Evolutionary conservation across 75 land plant genomes (phyloP), one percentile per base, ranked within the genome.

Genomic region (Sequoia sempervirens): DNA sequence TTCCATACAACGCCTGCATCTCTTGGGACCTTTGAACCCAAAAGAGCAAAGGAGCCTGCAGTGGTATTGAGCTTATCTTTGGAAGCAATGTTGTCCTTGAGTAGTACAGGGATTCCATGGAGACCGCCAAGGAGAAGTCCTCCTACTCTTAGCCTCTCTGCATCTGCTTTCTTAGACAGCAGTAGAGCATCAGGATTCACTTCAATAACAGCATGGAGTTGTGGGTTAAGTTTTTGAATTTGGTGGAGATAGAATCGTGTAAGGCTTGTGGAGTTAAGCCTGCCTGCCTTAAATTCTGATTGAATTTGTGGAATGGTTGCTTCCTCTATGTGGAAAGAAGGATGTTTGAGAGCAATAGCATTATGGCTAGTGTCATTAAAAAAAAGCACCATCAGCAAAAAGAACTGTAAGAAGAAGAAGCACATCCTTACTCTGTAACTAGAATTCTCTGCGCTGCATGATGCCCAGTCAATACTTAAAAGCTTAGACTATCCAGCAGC

Each of bases 21-120:
- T 17, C 87, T 66, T 28, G 78, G 84, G 30, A 86, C 90, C 53
- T 46, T 80, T 4, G 93, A 85, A 18, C 90, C 92, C 80, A 91
- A 72, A 80, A 93, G 76, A n/a, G 95, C 92, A 80, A 81, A 83
- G 4, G 93, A 93, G 37, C 94, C 93, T 15, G 89, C 94, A 15
- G 93, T 93, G 38, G 93, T 91, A 56, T 90, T 87, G 76, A 90
- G 82, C 87, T 58, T 80, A 81, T 90, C 95, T 15, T 80, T 68
- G 23, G 91, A 90, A 28, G 88, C 93, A 38, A 93, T 88, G 52
- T 66, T 88, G 84, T 91, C 95, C 80, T 93, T 93, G 66, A 91
- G 3, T 91, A 93, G 86, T 1, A 93, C 58, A 5, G 95, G 95
- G 10, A 93, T 84, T 20, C 95, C 95, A 53, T 88, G 90, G 46